Conservation (phyloP, 352 stramenopile species). For the Pythium diclinum region DNA sequence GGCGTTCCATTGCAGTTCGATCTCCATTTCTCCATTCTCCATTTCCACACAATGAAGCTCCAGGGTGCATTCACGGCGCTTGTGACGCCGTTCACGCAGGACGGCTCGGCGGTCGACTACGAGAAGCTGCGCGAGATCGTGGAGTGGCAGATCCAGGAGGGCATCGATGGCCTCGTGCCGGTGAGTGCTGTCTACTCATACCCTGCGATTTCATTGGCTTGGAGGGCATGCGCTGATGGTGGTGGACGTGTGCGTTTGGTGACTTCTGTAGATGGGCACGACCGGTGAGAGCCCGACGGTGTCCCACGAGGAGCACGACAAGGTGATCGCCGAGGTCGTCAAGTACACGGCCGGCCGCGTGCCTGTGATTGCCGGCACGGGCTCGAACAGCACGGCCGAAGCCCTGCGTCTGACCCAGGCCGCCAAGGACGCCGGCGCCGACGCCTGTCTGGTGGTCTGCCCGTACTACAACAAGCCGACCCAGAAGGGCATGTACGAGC, state of each 20-base stretch:
- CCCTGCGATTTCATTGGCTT: neutral
- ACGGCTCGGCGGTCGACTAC: conserved; percentile 92
- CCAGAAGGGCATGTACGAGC: conserved; percentile 92
- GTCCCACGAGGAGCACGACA: conserved; percentile 93
- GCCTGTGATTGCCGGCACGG: conserved; percentile 94
- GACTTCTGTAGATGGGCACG: conserved; percentile 84
- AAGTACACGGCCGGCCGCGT: conserved; percentile 78
- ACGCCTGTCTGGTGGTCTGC: conserved; percentile 95
- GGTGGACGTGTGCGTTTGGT: neutral
- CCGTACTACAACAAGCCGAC: conserved; percentile 99
- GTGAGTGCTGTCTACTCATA: conserved; percentile 30
- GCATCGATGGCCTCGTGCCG: conserved; percentile 96
- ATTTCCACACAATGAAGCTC: conserved; percentile 48
- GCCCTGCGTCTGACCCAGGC: conserved; percentile 83
- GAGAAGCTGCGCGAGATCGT: conserved; percentile 89
- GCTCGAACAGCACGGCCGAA: conserved; percentile 92
- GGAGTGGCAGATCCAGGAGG: conserved; percentile 91
- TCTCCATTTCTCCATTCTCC: conserved; percentile 13
- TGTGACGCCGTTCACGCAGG: conserved; percentile 94
- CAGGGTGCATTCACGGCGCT: conserved; percentile 91
- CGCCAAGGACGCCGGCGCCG: conserved; percentile 91
- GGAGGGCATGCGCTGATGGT: neutral
- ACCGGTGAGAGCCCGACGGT: conserved; percentile 96
- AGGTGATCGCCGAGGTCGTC: conserved; percentile 91
- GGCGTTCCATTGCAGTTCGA: neutral